Conservation (phyloP, 495 filamentous ascomycete species). For the Neurospora pannonica region DNA sequence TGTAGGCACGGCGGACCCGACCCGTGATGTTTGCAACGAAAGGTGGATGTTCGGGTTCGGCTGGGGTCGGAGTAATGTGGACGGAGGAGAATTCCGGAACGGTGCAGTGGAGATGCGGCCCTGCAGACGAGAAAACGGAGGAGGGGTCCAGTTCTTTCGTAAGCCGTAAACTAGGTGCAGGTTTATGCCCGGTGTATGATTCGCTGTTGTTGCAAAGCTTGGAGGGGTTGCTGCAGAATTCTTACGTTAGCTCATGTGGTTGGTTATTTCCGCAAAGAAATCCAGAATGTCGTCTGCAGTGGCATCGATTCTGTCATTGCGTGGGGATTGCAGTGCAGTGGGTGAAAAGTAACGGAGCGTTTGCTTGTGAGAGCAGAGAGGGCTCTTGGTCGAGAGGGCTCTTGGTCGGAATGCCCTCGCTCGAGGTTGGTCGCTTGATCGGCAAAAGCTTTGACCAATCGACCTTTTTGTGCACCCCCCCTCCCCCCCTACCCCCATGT, state of each 20-base stretch:
- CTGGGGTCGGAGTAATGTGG: background rate
- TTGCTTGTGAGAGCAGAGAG: background rate
- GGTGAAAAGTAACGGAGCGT: background rate
- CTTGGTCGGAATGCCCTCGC: background rate
- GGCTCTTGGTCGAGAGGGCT: background rate
- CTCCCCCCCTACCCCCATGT: background rate
- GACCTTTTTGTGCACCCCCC: background rate
- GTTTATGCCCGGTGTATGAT: background rate
- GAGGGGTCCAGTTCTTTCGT: background rate
- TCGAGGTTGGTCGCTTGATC: background rate
- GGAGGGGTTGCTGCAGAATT: background rate
- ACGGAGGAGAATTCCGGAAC: background rate
- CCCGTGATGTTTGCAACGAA: background rate
- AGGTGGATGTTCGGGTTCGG: background rate
- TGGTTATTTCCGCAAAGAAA: background rate
- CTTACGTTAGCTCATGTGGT: background rate
- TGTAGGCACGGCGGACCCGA: background rate
- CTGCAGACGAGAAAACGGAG: background rate
- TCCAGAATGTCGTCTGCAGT: background rate
- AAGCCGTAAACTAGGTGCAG: background rate
- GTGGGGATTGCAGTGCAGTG: background rate
- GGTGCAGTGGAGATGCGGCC: background rate
- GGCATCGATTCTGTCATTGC: background rate
- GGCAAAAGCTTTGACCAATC: background rate
- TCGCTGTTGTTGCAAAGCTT: background rate